phyloP scores from a whole-genome alignment of 192 early-diverging fungal genomes.

The Umbelopsis ramanniana region DNA sequence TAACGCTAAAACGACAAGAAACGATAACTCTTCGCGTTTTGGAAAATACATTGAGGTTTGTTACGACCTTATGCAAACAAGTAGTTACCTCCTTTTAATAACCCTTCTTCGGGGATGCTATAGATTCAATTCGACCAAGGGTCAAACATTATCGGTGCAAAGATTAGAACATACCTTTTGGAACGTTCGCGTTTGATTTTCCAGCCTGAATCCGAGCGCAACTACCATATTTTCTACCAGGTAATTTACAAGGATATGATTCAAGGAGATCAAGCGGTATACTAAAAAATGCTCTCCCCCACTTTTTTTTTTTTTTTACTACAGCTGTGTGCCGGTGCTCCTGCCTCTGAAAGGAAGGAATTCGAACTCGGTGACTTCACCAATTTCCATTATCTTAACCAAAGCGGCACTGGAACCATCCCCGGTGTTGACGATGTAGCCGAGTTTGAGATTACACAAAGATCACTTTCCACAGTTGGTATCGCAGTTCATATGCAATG shows the following conservation, averaged over 20 bases:
- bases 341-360: conserved; percentile 81
- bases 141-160: conserved; percentile 89
- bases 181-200: conserved; percentile 95
- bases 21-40: conserved; percentile 98
- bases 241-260: conserved; percentile 25
- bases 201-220: conserved; percentile 92
- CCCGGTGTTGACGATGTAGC: conserved; percentile 89
- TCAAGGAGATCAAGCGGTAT: background rate
- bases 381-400: conserved; percentile 86
- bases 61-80: background rate
- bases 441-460: conserved; percentile 89
- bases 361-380: conserved; percentile 77
- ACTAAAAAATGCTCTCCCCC: background rate
- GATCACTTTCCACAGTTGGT: conserved; percentile 84
- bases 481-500: conserved; percentile 82
- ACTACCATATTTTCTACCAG: conserved; percentile 99
- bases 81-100: background rate
- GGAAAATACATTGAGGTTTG: conserved; percentile 94
- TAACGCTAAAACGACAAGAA: conserved; percentile 98
- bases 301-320: background rate
- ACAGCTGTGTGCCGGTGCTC: conserved; percentile 85
- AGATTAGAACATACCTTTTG: conserved; percentile 93
- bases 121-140: conserved; percentile 87
- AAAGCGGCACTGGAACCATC: conserved; percentile 83
- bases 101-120: conserved; percentile 15